phyloP scores from a whole-genome alignment of 2,329 filamentous ascomycete genomes.

The Catunica adiposa region DNA sequence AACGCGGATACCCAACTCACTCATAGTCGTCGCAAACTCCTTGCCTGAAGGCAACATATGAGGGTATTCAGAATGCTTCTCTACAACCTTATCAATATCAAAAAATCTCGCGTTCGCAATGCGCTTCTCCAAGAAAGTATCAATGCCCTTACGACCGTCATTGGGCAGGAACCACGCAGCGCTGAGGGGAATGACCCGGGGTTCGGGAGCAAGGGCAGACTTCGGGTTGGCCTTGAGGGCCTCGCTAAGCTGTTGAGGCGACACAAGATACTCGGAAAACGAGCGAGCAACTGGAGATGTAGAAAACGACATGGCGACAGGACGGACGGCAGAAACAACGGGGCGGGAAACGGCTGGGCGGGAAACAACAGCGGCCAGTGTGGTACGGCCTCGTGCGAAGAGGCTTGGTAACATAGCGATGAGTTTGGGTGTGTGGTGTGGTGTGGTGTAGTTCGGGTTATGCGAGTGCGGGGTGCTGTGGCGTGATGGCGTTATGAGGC shows the following conservation, averaged over 20 bases:
- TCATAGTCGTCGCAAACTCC: conserved; percentile 76
- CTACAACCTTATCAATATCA: conserved; percentile 81
- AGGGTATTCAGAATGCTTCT: conserved; percentile 74
- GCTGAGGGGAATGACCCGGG: conserved; percentile 75
- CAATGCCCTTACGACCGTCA: conserved; percentile 63
- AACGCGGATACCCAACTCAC: conserved; percentile 65
- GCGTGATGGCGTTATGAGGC: neutral
- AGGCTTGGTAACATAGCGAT: conserved; percentile 9
- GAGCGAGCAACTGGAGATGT: conserved; percentile 7
- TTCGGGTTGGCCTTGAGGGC: conserved; percentile 71
- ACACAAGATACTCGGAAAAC: conserved; percentile 72
- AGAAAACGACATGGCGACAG: conserved; percentile 3
- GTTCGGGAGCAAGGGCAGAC: conserved; percentile 62
- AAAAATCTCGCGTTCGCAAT: conserved; percentile 91
- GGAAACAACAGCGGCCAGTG: conserved; percentile 8
- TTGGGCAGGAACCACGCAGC: conserved; percentile 95
- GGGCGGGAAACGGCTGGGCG: conserved; percentile 27
- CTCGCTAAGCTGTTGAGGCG: conserved; percentile 63
- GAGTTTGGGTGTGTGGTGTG: neutral
- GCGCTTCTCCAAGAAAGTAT: conserved; percentile 65
- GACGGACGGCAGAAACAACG: neutral
- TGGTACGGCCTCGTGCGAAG: conserved; percentile 9
- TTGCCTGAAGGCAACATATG: conserved; percentile 85
- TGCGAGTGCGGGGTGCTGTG: conserved; percentile 2
- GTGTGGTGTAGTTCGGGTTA: neutral